These are phyloP conservation scores for Dunaliella primolecta DNA, from an alignment of 139 green algal genomes.

Conservation along the genomic window DNA sequence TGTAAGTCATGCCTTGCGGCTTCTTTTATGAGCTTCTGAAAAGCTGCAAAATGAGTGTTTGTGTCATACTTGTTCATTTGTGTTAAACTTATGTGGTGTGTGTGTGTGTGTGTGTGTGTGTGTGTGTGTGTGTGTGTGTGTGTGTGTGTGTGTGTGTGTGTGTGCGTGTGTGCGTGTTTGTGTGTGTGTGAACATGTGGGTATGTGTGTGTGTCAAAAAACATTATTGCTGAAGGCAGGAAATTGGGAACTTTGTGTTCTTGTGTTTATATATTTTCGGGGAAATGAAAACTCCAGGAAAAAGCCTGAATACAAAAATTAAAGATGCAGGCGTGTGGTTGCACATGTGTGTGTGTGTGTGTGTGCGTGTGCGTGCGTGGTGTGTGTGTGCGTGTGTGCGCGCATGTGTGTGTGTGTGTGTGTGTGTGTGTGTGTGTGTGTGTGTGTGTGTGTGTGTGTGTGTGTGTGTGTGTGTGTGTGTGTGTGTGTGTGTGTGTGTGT, in stretches of 20 bases:
- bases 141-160: neutral
- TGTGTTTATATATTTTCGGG: too few relatives aligned
- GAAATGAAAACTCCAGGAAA: too few relatives aligned
- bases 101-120: neutral
- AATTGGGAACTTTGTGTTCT: too few relatives aligned
- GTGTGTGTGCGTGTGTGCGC: neutral
- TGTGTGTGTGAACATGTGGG: neutral
- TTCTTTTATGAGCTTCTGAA: too few relatives aligned
- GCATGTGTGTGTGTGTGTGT: neutral
- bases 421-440: neutral
- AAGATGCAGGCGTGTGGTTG: neutral
- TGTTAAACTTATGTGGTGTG: too few relatives aligned
- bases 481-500: neutral
- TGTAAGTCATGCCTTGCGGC: too few relatives aligned
- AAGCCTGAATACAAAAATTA: too few relatives aligned
- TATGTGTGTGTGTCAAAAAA: neutral
- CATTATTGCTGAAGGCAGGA: too few relatives aligned
- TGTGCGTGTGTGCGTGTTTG: neutral
- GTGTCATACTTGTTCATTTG: too few relatives aligned
- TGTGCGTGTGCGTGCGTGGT: neutral
- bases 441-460: neutral
- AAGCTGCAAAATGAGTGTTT: too few relatives aligned
- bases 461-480: neutral
- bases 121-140: neutral
- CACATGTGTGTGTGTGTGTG: neutral